Base-by-base conservation (phyloP, 192 early-diverging fungal species). In the Mortierella antarctica region DNA sequence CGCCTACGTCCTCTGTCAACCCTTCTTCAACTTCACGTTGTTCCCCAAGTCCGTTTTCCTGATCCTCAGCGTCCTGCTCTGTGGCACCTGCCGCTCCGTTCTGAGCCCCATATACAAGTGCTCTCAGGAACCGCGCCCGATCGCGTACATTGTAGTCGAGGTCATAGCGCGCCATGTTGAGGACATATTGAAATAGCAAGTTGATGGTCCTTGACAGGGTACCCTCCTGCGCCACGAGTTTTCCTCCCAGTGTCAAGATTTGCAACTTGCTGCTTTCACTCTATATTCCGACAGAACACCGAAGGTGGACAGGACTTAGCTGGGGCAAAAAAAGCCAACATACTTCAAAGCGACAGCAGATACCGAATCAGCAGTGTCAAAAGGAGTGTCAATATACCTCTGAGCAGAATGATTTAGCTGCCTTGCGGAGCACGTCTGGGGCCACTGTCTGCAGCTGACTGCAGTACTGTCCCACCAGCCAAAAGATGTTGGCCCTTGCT, bases 131-230 rank as follows among this genome's bases (percentile, higher is more conserved):
- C 52, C 98, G 83, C 11, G 94, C 93, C 13, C 96, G 90, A 67
- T 99, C 98, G 21, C 98, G 87, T 4, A 98, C 91, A 72, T 96
- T 95, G 67, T 93, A 97, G 72, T 92, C 87, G 18, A 89, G 81
- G 82, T 99, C 98, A 72, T 92, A 98, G n/a, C 93, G 84, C 2
- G 96, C 96, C 66, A 99, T 82, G 48, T 95, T 91, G 54, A 97
- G 89, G 41, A 95, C 74, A 82, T 96, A 95, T 53, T 91, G 86
- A 49, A 92, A 88, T 20, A 96, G 67, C 1, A 83, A 74, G 7
- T 67, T 67, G 47, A 89, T 62, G 0, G 83, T 88, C 31, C 83
- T 56, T 31, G 77, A 72, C 6, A 62, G n/a, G 6, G 58, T 64
- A 17, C 77, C 77, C 53, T 88, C 74, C 40, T 85, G 58, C 53